Evolutionary conservation across 805 yeast genomes (phyloP).

Genomic region (Scheffersomyces ergatensis): DNA sequence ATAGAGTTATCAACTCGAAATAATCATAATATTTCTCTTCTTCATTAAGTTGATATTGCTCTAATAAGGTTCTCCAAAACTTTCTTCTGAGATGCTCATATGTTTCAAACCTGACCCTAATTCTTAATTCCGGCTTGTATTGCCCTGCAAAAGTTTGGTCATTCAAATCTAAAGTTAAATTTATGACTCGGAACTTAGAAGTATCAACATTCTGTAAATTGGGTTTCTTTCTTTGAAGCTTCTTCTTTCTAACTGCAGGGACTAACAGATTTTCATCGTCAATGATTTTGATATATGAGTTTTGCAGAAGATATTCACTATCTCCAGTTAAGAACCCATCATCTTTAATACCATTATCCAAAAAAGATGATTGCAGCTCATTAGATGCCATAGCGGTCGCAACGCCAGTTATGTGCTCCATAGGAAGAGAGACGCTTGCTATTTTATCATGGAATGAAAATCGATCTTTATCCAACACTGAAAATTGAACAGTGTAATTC

Average conservation of each 20-base stretch:
- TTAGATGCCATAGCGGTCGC: slow-evolving; percentile 19
- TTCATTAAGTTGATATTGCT: slow-evolving; percentile 48
- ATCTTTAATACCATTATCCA: neutral
- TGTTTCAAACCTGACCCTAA: slow-evolving; percentile 65
- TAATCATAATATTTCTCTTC: slow-evolving; percentile 38
- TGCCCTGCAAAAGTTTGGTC: slow-evolving; percentile 31
- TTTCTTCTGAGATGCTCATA: slow-evolving; percentile 62
- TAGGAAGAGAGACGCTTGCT: slow-evolving; percentile 60
- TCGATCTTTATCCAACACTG: slow-evolving; percentile 80
- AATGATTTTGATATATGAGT: slow-evolving; percentile 4
- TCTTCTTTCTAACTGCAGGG: slow-evolving; percentile 17
- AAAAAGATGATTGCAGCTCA: neutral
- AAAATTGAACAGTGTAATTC: slow-evolving; percentile 63
- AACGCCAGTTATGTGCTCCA: slow-evolving; percentile 45
- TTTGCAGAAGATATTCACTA: slow-evolving; percentile 5
- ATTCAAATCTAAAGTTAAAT: slow-evolving; percentile 30
- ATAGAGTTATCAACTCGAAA: slow-evolving; percentile 60
- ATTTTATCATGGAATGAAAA: slow-evolving; percentile 82
- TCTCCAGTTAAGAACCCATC: slow-evolving; percentile 6
- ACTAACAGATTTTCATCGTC: slow-evolving; percentile 6
- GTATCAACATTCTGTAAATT: slow-evolving; percentile 27
- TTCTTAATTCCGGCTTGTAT: slow-evolving; percentile 52
- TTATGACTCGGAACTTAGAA: slow-evolving; percentile 41
- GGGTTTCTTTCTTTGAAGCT: slow-evolving; percentile 24
- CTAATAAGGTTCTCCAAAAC: slow-evolving; percentile 66